Percentiles rank a stretch among this genome's conserved stretches.
Evolutionary conservation across 805 yeast species (phyloP).

Genomic region (Hanseniaspora clermontiae): DNA sequence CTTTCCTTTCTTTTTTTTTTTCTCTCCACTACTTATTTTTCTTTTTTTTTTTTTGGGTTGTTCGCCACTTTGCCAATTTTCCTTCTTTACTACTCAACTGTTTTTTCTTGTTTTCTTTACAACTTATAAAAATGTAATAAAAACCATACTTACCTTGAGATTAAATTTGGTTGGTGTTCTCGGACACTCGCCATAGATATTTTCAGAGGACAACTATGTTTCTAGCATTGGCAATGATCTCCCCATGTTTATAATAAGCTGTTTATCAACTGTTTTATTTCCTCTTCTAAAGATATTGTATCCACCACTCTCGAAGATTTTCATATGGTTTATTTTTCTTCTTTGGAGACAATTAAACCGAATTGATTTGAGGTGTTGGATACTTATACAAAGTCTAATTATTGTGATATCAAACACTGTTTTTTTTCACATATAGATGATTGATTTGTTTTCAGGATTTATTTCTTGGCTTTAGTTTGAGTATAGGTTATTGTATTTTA

Average conservation of each 20-base stretch:
- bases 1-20: too few species aligned
- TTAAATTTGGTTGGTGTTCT: conserved; percentile 5
- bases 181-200: not conserved
- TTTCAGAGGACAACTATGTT: conserved; percentile 2
- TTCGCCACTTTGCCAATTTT: not conserved
- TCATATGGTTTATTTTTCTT: not conserved
- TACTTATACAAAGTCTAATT: conserved; percentile 11
- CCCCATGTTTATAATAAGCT: conserved; percentile 8
- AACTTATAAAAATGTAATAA: not conserved
- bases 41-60: not conserved
- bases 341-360: not conserved
- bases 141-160: conserved; percentile 15
- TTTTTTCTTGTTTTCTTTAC: not conserved
- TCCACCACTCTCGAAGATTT: not conserved
- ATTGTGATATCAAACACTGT: conserved; percentile 1
- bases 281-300: conserved; percentile 5
- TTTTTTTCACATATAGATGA: conserved; percentile 1
- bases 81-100: too few species aligned
- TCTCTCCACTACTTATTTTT: not conserved
- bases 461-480: not conserved
- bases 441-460: not conserved
- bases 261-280: not conserved
- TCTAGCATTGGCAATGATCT: conserved; percentile 11
- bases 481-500: not conserved
- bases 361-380: not conserved